Conservation (phyloP, 371 early-diverging fungal genomes). For the Thermomucor indicae-seudaticae region DNA sequence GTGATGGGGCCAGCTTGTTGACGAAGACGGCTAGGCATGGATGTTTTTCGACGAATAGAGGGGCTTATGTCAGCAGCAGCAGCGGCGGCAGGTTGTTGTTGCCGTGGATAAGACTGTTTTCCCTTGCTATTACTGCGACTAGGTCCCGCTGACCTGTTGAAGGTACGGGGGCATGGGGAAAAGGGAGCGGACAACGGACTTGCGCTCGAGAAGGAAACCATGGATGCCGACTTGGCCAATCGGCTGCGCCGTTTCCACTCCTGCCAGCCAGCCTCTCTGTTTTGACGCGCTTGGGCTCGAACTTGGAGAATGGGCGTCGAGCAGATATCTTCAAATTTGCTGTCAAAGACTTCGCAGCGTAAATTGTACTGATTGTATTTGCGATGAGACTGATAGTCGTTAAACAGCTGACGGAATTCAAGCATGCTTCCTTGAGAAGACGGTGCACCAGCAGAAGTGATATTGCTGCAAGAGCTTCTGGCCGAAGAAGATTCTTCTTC, state of each 20-base stretch:
- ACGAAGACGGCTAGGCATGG: slow-evolving; percentile 12
- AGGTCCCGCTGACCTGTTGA: not conserved
- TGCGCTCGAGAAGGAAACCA: slow-evolving; percentile 11
- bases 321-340: slow-evolving; percentile 24
- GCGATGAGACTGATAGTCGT: slow-evolving; percentile 14
- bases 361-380: slow-evolving; percentile 17
- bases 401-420: slow-evolving; percentile 17
- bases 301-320: slow-evolving; percentile 19
- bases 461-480: not conserved
- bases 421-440: slow-evolving; percentile 12
- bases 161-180: not conserved
- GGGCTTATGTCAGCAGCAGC: slow-evolving; percentile 3
- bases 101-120: not conserved
- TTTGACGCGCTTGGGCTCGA: slow-evolving; percentile 13
- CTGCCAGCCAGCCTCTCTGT: slow-evolving; percentile 12
- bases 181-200: not conserved
- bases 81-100: too few species aligned
- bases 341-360: slow-evolving; percentile 13
- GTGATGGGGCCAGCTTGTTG: too few species aligned
- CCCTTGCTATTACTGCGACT: not conserved
- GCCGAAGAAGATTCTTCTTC: not conserved
- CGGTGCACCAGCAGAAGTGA: slow-evolving; percentile 4
- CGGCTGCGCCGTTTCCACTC: slow-evolving; percentile 14
- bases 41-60: slow-evolving; percentile 11
- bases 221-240: slow-evolving; percentile 17